These are phyloP conservation scores for Polymyxa betae DNA, from an alignment of 208 protist species.

Conservation along the genomic window DNA sequence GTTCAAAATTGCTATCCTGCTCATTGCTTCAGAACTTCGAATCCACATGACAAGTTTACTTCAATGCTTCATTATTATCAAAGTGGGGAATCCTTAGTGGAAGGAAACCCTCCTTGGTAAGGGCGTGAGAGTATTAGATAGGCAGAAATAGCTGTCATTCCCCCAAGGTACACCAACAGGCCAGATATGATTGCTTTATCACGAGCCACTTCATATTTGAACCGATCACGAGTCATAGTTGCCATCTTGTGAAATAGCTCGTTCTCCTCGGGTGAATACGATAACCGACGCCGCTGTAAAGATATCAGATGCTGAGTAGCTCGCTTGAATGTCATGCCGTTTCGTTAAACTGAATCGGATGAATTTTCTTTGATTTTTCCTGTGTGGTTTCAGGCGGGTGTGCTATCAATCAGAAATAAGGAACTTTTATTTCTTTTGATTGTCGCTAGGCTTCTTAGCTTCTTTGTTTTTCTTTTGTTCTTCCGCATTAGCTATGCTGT, in stretches of 20 bases:
- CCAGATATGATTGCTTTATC: background rate
- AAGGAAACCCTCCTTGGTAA: too few species aligned
- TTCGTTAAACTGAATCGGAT: too few species aligned
- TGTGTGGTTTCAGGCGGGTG: background rate
- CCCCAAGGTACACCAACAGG: background rate
- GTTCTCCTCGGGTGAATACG: background rate
- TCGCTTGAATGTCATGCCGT: too few species aligned
- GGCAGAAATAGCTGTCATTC: background rate
- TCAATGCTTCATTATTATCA: too few species aligned
- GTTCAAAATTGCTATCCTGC: too few species aligned
- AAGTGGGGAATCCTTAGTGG: too few species aligned
- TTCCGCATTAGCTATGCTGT: background rate
- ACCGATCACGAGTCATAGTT: background rate
- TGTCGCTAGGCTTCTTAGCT: background rate
- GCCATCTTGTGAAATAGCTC: background rate
- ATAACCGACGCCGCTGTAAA: background rate
- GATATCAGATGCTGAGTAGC: too few species aligned
- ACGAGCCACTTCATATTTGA: slow-evolving; percentile 30
- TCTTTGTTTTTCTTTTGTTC: slow-evolving; percentile 18
- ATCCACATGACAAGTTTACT: too few species aligned
- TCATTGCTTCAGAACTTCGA: too few species aligned
- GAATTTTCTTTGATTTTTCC: too few species aligned
- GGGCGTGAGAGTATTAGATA: background rate
- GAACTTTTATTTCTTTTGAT: background rate
- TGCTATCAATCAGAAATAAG: background rate